phyloP scores from a whole-genome alignment of 2,329 filamentous ascomycete genomes.

The Ophiostoma quercus region DNA sequence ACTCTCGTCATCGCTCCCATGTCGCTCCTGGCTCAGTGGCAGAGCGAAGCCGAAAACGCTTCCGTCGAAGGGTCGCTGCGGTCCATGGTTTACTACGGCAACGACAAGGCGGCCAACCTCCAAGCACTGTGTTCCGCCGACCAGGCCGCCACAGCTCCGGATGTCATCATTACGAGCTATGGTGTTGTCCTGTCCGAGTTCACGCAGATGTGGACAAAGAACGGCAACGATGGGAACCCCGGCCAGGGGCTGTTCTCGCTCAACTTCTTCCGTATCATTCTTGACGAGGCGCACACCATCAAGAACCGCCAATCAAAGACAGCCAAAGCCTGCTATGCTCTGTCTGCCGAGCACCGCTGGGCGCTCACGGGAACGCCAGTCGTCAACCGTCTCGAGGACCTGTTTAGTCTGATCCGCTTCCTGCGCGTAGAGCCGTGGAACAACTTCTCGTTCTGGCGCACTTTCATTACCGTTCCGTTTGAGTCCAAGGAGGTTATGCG shows the following conservation, averaged over 20 bases:
- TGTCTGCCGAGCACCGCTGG: slow-evolving; percentile 83
- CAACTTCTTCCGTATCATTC: slow-evolving; percentile 88
- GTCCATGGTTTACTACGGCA: slow-evolving; percentile 85
- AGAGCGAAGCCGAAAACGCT: slow-evolving; percentile 88
- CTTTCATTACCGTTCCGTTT: slow-evolving; percentile 95
- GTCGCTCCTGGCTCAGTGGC: slow-evolving; percentile 94
- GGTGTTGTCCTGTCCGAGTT: slow-evolving; percentile 88
- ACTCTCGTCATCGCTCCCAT: slow-evolving; percentile 96
- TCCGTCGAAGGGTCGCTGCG: slow-evolving; percentile 79
- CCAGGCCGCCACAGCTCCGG: slow-evolving; percentile 71
- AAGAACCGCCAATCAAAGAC: slow-evolving; percentile 90
- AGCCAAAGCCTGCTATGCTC: slow-evolving; percentile 87
- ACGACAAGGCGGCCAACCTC: slow-evolving; percentile 74
- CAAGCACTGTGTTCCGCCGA: slow-evolving; percentile 70
- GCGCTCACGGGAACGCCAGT: slow-evolving; percentile 92
- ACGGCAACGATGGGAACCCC: slow-evolving; percentile 41
- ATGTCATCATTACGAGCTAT: slow-evolving; percentile 92
- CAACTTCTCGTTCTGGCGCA: slow-evolving; percentile 99
- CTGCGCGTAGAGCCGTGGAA: slow-evolving; percentile 94
- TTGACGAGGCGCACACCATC: slow-evolving; percentile 93
- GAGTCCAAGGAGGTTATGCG: slow-evolving; percentile 92
- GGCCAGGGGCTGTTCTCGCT: slow-evolving; percentile 80
- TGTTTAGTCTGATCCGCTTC: slow-evolving; percentile 90
- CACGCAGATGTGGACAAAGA: slow-evolving; percentile 58
- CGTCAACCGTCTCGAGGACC: slow-evolving; percentile 88